Evolutionary conservation across 148 eudicot species (phyloP), one percentile per base, ranked within the genome.

Genomic region (Pouteria glomerata): DNA sequence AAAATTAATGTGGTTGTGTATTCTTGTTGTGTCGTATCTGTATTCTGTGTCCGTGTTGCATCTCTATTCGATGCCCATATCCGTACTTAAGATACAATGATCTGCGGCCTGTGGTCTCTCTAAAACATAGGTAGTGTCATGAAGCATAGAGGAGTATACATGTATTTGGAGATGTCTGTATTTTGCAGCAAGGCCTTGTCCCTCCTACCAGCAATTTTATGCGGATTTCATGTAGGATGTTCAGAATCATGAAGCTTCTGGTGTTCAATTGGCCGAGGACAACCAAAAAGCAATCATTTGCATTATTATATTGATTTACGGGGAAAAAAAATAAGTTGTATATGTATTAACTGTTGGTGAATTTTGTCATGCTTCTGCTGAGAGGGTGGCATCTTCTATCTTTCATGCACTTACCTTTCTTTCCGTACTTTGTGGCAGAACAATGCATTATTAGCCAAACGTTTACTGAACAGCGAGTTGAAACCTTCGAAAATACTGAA

Each of bases 391-490:
- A n/a, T 44, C 44, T 3, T 66, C 47, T 15, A 63, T 48, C 27
- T 69, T 52, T 34, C 52, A n/a, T n/a, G n/a, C n/a, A n/a, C n/a
- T n/a, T n/a, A n/a, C n/a, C n/a, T n/a, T n/a, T n/a, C n/a, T 35
- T 70, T 66, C 16, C 59, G 34, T 58, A 15, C 45, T 62, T 15
- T 1, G 50, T 73, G 63, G 71, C 85, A 95, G 97, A 84, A 74
- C 74, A 92, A 86, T 74, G 82, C 76, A 70, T 66, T 81, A 14
- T 72, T 95, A 73, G 89, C 97, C 41, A 85, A 84, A 13, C 92
- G 97, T 31, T 69, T 95, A 68, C 73, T 95, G 69, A 90, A 81
- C 31, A 89, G 88, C 68, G 99, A 95, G 80, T 69, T 95, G 79
- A 88, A 85, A 70, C 92, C 99, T 78, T 82, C 87, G 14, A 87